Evolutionary conservation across 2,329 filamentous ascomycete species (phyloP).

Genomic region (Neopestalotiopsis sp.): DNA sequence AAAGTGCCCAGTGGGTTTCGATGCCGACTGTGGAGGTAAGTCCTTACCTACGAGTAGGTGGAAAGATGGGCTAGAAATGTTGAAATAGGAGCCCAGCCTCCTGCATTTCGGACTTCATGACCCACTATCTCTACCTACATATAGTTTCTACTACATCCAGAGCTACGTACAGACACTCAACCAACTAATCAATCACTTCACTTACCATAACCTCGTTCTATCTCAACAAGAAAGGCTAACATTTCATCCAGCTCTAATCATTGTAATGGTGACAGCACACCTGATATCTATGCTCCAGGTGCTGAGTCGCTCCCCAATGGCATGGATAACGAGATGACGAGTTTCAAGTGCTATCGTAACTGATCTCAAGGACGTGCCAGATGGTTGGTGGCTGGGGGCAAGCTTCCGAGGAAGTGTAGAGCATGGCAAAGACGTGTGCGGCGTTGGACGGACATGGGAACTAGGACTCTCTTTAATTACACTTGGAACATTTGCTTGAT

Average conservation of each 20-base stretch:
- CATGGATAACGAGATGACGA: not conserved
- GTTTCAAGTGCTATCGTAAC: not conserved
- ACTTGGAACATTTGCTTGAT: too few relatives aligned
- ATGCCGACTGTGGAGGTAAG: not conserved
- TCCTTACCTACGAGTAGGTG: not conserved
- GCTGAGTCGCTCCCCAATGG: not conserved
- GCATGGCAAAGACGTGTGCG: not conserved
- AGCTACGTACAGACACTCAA: too few relatives aligned
- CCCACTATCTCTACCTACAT: too few relatives aligned
- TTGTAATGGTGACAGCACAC: not conserved
- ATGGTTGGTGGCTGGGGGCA: not conserved
- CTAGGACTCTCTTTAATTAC: not conserved
- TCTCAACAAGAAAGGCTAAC: not conserved
- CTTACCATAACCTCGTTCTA: too few relatives aligned
- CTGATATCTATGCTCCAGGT: not conserved
- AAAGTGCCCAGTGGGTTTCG: not conserved
- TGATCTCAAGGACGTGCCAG: not conserved
- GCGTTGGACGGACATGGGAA: not conserved
- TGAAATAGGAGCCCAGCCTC: too few relatives aligned
- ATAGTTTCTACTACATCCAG: too few relatives aligned
- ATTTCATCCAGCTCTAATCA: not conserved
- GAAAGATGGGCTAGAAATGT: not conserved
- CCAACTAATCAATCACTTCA: too few relatives aligned
- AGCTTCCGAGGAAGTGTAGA: accelerated
- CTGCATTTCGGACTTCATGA: too few relatives aligned